These are phyloP conservation scores for Trametes cinnabarina DNA, from an alignment of 768 basidiomycete species.

Conservation along the genomic window DNA sequence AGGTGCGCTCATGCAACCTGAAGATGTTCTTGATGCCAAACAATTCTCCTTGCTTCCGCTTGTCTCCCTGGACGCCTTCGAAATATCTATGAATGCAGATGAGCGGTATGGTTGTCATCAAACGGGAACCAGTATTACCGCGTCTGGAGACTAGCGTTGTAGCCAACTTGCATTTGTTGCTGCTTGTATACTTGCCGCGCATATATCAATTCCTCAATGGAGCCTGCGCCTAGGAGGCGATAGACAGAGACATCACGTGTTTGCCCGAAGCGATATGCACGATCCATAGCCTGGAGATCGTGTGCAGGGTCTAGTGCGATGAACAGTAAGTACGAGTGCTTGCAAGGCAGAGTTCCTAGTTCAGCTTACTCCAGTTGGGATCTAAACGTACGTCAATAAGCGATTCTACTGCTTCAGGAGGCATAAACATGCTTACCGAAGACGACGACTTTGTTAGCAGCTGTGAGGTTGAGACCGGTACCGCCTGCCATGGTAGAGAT, in stretches of 20 bases:
- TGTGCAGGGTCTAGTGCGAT: conserved; percentile 82
- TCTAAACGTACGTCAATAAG: conserved; percentile 43
- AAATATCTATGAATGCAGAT: conserved; percentile 54
- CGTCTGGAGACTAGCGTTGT: conserved; percentile 80
- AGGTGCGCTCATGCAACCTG: conserved; percentile 63
- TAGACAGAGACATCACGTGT: conserved; percentile 82
- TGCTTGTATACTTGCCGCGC: conserved; percentile 91
- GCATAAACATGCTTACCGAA: conserved; percentile 53
- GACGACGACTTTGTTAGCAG: conserved; percentile 92
- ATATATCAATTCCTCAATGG: conserved; percentile 85
- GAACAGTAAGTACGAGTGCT: background rate
- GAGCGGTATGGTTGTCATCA: background rate
- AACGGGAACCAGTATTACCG: conserved; percentile 43
- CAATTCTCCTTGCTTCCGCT: conserved; percentile 70
- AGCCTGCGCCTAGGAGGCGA: conserved; percentile 81
- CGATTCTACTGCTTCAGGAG: background rate
- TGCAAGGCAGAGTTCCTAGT: background rate
- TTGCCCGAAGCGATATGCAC: conserved; percentile 85
- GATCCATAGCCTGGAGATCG: conserved; percentile 90
- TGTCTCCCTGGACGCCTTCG: conserved; percentile 79
- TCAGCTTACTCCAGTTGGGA: conserved; percentile 87
- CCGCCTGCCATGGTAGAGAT: conserved; percentile 93
- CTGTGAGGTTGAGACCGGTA: conserved; percentile 85
- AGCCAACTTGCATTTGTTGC: conserved; percentile 90
- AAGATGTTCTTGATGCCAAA: conserved; percentile 89